Evolutionary conservation across 192 early-diverging fungal species (phyloP), one percentile per base, ranked within the genome.

Genomic region (Fimicolochytrium jonesii): DNA sequence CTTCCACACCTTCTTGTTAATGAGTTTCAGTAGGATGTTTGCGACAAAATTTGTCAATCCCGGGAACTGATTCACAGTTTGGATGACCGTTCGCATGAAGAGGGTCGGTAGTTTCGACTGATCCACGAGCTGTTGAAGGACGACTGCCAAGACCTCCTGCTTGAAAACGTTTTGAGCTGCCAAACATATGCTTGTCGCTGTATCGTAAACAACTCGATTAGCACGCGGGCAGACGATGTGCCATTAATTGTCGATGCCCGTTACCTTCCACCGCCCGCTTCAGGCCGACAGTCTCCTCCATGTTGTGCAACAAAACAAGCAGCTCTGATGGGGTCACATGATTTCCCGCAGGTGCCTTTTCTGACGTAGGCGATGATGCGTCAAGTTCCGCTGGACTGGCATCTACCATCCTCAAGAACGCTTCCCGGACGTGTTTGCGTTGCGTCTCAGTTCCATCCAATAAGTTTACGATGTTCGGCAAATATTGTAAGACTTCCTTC

Each of bases 81-180:
- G 86, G 2, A 90, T 83, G 6, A 88, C 84, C 0, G 86, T 92
- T 37, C 84, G 55, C 90, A 92, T 91, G 45, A 88, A 87, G 28
- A 92, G 60, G 5, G 77, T 79, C 3, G 89, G 88, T 26, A 89
- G 76, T 47, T 75, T 82, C 17, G 82, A 61, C 32, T 78, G 83
- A 15, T 92, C 87, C 2, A 82, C 64, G 23, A 92, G 76, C 41
- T 88, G 83, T 49, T 84, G 81, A 4, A 90, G 61, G 9, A 86
- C 85, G 1, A 78, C 77, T 0, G 87, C 87, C 48, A 92, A 66
- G 22, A 82, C 75, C 56, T 91, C 86, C 35, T 81, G 71, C 30
- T 75, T 89, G 73, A 83, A 92, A 17, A 86, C 75, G 31, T 85
- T 73, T 4, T 84, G 67, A 50, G 81, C 68, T 15, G 75, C 70